Evolutionary conservation across 1,139 yeast species (phyloP), one percentile per base, ranked within the genome.

Genomic region (Blastobotrys persicus): DNA sequence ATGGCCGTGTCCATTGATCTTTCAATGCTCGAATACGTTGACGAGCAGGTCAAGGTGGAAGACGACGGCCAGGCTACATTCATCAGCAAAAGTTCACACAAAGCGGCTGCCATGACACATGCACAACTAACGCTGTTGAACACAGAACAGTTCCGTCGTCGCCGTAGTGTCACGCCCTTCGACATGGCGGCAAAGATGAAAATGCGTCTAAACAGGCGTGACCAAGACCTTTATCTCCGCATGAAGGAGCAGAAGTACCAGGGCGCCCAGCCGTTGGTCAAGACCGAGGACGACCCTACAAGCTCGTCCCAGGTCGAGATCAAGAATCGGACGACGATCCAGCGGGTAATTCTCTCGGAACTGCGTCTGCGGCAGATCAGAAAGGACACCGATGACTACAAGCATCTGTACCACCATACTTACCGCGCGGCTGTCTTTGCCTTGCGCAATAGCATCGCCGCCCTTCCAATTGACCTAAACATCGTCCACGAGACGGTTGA

Each of bases 321-420:
- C 23, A 33, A 53, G 19, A 50, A 47, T 46, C 52, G 47, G 42
- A 46, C 45, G 37, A 57, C 46, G 31, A 48, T 67, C 9, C 64
- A 63, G 44, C 66, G 63, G 45, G 61, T 66, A 6, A 58, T 66
- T 4, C 49, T 65, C 55, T 62, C 67, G 2, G 71, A 65, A 9
- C 51, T 67, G 52, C 58, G 71, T 2, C 51, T 67, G 40, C 59
- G 69, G 12, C 69, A 68, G 3, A 54, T 65, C 19, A 46, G 58
- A 23, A 54, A 52, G n/a, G 45, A 58, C 28, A 50, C 55, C 49
- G 59, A 57, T 13, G 67, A 66, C 17, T 66, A 57, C 54, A 58
- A 59, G 31, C 53, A 47, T 23, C 48, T 66, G 20, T 64, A 65
- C 47, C 55, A 54, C 40, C 58, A 61, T 23, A 57, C 67, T 14